These are phyloP conservation scores for Blastobotrys petasosporus DNA, from an alignment of 1,139 yeast genomes.

Conservation along the genomic window DNA sequence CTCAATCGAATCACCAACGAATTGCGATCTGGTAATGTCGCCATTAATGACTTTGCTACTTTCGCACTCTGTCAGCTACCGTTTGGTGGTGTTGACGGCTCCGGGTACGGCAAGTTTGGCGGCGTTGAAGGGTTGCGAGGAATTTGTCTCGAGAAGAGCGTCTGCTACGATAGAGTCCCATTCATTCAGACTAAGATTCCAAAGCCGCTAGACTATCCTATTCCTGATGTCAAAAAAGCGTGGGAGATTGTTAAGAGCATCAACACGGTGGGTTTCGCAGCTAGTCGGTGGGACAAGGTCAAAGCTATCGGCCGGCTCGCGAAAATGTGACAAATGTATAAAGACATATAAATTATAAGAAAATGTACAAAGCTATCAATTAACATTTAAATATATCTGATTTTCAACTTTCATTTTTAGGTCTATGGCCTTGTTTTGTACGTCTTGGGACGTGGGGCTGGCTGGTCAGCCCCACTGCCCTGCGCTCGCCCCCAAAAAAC, in stretches of 20 bases:
- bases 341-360: conserved; percentile 2
- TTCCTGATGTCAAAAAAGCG: conserved; percentile 69
- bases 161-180: conserved; percentile 77
- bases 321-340: conserved; percentile 21
- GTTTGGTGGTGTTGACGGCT: conserved; percentile 87
- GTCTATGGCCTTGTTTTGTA: too few species aligned
- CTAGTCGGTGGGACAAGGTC: conserved; percentile 59
- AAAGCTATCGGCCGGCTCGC: conserved; percentile 42
- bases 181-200: conserved; percentile 78
- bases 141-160: conserved; percentile 74
- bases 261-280: conserved; percentile 79
- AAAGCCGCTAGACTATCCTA: conserved; percentile 84
- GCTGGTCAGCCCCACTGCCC: too few species aligned
- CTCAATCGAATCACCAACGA: conserved; percentile 58
- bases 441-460: too few species aligned
- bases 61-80: conserved; percentile 93
- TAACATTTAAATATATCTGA: background rate
- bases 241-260: conserved; percentile 82
- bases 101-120: conserved; percentile 95
- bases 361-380: too few species aligned
- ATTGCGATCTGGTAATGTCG: conserved; percentile 81
- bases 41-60: conserved; percentile 95
- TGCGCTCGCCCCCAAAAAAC: too few species aligned
- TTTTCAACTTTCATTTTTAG: background rate
- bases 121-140: conserved; percentile 95